Base-by-base conservation (phyloP, 2,329 filamentous ascomycete genomes). In the Chaetomiaceae sp. region DNA sequence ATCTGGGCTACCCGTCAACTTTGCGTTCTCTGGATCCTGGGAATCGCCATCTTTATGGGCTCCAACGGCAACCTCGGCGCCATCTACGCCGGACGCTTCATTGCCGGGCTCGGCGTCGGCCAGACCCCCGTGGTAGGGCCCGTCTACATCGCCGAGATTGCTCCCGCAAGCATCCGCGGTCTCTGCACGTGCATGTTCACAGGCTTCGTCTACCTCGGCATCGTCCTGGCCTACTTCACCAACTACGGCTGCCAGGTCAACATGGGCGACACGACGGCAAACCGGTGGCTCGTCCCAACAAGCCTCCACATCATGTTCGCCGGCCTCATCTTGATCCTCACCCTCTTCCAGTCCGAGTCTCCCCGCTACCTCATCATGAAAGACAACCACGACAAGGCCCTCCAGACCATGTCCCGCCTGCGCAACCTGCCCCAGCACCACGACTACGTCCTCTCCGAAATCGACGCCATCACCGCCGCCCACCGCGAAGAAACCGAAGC, bases 281-380 rank as follows among this genome's bases (percentile, higher is more conserved):
- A 73, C 50, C 74, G 77, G 58, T 83, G 80, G 80, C 66, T 54
- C 14, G 79, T 89, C 0, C 88, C 88, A 0, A 89, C 86, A 38
- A 84, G 82, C 60, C 74, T 91, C 53, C 88, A 92, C 66, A 75
- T 92, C 67, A 90, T 90, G 64, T 90, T 91, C 64, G 84, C 87
- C 2, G 80, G 80, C 4, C 70, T 91, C 56, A 89, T 91, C 65
- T 80, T 88, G 64, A 62, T 82, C 52, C 75, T 91, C 14, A 87
- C 82, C 11, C 85, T 88, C 66, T 78, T 87, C 61, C 80, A 86
- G 58, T 76, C 75, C 53, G 87, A 90, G 66, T 88, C 85, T 0
- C 87, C 87, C 0, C 82, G 87, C 9, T 89, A 79, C 70, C 78
- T 89, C 7, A 72, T 89, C 68, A 89, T 87, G 67, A 70, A 79